A percentile compares a stretch with the other conserved stretches of the same genome.
Conservation (phyloP, 768 basidiomycete species). For the Termitomyces sp. region DNA sequence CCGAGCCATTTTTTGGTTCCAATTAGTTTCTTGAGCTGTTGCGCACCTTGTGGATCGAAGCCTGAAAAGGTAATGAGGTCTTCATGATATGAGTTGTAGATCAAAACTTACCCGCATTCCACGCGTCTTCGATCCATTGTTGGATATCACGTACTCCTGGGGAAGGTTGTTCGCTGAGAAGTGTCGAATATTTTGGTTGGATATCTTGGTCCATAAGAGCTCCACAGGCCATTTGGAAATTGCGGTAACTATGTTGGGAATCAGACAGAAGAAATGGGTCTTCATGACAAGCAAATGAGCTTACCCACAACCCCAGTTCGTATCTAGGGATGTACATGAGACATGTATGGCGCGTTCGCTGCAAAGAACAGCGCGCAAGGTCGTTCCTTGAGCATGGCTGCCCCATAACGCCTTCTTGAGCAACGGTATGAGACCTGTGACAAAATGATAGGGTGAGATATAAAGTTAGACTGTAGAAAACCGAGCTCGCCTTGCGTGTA, state of each 20-base stretch:
- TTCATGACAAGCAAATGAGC: background rate
- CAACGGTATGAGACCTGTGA: slow-evolving; percentile 61
- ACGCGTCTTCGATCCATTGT: slow-evolving; percentile 77
- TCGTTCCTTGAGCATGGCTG: slow-evolving; percentile 49
- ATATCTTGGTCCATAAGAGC: slow-evolving; percentile 64
- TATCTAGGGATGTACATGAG: slow-evolving; percentile 57
- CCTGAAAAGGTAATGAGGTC: slow-evolving; percentile 35
- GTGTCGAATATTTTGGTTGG: slow-evolving; percentile 61
- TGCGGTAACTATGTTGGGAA: slow-evolving; percentile 60
- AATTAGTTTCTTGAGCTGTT: slow-evolving; percentile 52
- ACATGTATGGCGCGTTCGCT: slow-evolving; percentile 62
- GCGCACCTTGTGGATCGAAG: slow-evolving; percentile 70
- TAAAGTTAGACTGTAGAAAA: background rate
- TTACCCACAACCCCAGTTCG: slow-evolving; percentile 72
- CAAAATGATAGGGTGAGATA: background rate
- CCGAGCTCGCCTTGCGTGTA: slow-evolving; percentile 58
- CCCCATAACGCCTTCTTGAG: slow-evolving; percentile 54
- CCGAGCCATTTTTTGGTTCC: slow-evolving; percentile 79
- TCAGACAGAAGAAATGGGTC: background rate
- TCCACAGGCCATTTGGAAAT: slow-evolving; percentile 77
- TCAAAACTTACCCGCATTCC: slow-evolving; percentile 54
- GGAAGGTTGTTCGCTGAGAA: slow-evolving; percentile 53
- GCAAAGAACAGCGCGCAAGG: slow-evolving; percentile 62
- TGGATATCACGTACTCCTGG: slow-evolving; percentile 80
- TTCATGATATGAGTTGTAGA: background rate